Conservation (phyloP, 1,284 basidiomycete genomes). For the Flammula alnicola region DNA sequence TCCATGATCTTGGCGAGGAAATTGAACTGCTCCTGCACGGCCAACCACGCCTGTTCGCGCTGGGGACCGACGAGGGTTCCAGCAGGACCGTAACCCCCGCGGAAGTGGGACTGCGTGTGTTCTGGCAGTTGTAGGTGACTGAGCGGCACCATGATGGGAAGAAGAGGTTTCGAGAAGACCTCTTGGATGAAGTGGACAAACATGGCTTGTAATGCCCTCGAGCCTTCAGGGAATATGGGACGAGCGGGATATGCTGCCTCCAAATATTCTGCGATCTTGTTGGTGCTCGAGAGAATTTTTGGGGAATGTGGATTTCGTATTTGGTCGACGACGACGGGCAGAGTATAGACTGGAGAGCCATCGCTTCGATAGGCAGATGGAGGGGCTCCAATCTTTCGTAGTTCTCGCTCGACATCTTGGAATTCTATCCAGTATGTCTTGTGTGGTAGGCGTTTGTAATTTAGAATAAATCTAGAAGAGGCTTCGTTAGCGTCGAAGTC, state of each 20-base stretch:
- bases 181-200: constrained; percentile 75
- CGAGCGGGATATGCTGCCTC: constrained; percentile 69
- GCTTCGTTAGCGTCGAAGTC: constrained; percentile 1
- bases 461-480: constrained; percentile 62
- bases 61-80: constrained; percentile 41
- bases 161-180: constrained; percentile 64
- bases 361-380: constrained; percentile 57
- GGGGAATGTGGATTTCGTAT: constrained; percentile 42
- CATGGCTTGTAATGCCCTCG: constrained; percentile 64
- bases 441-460: constrained; percentile 72
- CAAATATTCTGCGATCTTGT: constrained; percentile 72
- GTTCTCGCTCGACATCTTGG: constrained; percentile 63
- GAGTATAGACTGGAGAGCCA: constrained; percentile 63
- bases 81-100: constrained; percentile 26
- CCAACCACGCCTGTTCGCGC: constrained; percentile 65
- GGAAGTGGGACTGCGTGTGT: constrained; percentile 58
- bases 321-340: constrained; percentile 65
- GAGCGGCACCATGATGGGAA: constrained; percentile 71
- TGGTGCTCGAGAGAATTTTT: constrained; percentile 58
- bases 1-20: constrained; percentile 65
- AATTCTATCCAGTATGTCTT: constrained; percentile 72
- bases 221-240: constrained; percentile 69
- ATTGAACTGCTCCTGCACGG: constrained; percentile 67
- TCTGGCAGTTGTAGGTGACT: constrained; percentile 63
- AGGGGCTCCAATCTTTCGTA: constrained; percentile 61